These are phyloP conservation scores for Alternaria solani DNA, from an alignment of 2,329 filamentous ascomycete species.

Conservation along the genomic window DNA sequence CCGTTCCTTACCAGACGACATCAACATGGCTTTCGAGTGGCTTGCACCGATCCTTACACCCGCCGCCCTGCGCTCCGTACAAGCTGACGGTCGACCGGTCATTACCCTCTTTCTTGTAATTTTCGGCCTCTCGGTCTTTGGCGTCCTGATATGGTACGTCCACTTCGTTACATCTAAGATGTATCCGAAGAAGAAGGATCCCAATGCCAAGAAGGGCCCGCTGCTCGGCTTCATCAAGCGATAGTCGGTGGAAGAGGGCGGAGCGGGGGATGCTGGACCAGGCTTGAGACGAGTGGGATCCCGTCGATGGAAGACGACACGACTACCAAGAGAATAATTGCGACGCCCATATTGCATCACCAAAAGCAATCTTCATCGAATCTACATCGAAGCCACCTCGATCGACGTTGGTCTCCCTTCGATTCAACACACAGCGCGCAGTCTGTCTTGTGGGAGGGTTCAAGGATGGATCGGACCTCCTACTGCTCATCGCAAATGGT, in stretches of 20 bases:
- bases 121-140: slow-evolving; percentile 64
- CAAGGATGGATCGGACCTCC: not conserved
- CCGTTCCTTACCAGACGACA: not conserved
- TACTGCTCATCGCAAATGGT: not conserved
- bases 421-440: not conserved
- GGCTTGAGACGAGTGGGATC: not conserved
- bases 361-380: not conserved
- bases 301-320: not conserved
- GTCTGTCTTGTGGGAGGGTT: not conserved
- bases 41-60: slow-evolving; percentile 45
- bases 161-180: slow-evolving; percentile 42
- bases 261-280: not conserved
- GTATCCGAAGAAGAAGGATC: slow-evolving; percentile 37
- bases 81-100: slow-evolving; percentile 76
- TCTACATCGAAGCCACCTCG: not conserved
- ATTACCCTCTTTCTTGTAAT: slow-evolving; percentile 84
- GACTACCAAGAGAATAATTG: not conserved
- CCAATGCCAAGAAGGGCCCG: slow-evolving; percentile 37
- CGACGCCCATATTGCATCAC: not conserved
- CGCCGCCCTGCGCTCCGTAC: slow-evolving; percentile 41
- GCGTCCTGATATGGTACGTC: slow-evolving; percentile 38
- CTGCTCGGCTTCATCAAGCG: slow-evolving; percentile 33
- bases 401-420: not conserved
- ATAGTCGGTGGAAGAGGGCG: slow-evolving; percentile 11
- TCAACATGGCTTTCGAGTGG: slow-evolving; percentile 39